Percentiles rank a stretch among this genome's conserved stretches.
Evolutionary conservation across 352 stramenopile genomes (phyloP).

Genomic region (Halophytophthora batemanensis): DNA sequence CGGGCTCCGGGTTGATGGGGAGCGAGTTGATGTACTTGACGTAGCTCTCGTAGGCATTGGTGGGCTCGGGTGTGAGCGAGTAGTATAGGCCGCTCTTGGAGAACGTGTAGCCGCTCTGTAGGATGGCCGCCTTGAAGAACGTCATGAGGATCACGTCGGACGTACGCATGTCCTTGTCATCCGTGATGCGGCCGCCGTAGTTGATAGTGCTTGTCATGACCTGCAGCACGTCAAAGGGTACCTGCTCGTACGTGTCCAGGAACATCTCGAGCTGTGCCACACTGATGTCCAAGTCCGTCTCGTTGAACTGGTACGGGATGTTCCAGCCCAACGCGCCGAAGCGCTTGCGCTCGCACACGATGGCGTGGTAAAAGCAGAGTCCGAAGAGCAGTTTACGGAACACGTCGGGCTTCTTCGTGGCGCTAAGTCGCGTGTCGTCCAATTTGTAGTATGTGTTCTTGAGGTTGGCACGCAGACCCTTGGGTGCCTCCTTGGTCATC

Average conservation of each 20-base stretch:
- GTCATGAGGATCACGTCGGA: conserved; percentile 89
- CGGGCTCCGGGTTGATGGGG: conserved; percentile 88
- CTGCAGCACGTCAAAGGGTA: conserved; percentile 87
- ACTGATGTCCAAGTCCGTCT: conserved; percentile 91
- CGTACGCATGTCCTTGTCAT: conserved; percentile 93
- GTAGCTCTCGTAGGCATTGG: conserved; percentile 82
- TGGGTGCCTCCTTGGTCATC: conserved; percentile 96
- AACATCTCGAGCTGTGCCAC: conserved; percentile 90
- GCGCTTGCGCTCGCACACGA: conserved; percentile 92
- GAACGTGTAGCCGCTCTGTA: conserved; percentile 77
- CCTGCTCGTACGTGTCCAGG: conserved; percentile 83
- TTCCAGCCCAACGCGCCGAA: conserved; percentile 97
- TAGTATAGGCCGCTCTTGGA: conserved; percentile 73
- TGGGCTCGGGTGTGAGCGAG: conserved; percentile 54
- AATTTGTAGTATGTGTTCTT: conserved; percentile 95
- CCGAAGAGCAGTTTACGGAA: conserved; percentile 95
- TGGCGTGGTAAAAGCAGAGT: conserved; percentile 90
- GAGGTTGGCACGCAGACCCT: conserved; percentile 92
- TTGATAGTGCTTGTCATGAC: conserved; percentile 95
- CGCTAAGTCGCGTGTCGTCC: conserved; percentile 80
- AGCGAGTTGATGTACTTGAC: conserved; percentile 93
- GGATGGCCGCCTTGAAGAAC: conserved; percentile 86
- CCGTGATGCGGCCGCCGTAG: conserved; percentile 92
- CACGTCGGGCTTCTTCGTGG: conserved; percentile 84
- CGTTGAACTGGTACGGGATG: conserved; percentile 97